These are phyloP conservation scores for Emericellopsis terricola DNA, from an alignment of 495 filamentous ascomycete species.

Conservation along the genomic window DNA sequence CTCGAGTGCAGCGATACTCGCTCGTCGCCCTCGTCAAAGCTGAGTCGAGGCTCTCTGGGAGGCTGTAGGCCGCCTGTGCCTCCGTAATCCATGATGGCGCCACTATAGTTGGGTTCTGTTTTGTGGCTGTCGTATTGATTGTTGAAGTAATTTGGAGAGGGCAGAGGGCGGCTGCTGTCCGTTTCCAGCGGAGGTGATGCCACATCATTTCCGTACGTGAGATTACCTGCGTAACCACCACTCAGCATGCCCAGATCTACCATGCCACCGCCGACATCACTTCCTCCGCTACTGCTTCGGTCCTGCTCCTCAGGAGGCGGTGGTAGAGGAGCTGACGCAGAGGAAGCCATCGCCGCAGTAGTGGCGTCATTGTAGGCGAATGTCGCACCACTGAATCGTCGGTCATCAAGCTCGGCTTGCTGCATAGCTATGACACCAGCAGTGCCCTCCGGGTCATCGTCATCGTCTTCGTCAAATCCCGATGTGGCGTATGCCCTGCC, in stretches of 20 bases:
- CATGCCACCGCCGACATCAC: conserved; percentile 44
- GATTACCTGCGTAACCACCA: conserved; percentile 52
- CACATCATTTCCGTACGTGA: conserved; percentile 53
- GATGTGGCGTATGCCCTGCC: conserved; percentile 12
- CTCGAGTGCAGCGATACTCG: conserved; percentile 30
- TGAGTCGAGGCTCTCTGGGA: conserved; percentile 52
- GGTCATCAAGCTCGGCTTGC: conserved; percentile 73
- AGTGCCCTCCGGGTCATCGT: conserved; percentile 81
- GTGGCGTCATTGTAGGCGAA: conserved; percentile 11
- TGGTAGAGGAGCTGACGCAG: conserved; percentile 6
- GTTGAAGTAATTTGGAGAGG: conserved; percentile 11
- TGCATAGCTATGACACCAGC: conserved; percentile 72
- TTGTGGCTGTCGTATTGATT: neutral
- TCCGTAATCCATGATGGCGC: conserved; percentile 44
- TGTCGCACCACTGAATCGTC: conserved; percentile 32
- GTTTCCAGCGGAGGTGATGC: conserved; percentile 17
- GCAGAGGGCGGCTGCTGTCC: conserved; percentile 13
- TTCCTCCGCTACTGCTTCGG: conserved; percentile 48
- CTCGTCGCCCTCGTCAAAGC: conserved; percentile 92
- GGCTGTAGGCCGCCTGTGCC: conserved; percentile 74
- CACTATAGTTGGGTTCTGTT: conserved; percentile 13
- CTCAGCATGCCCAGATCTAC: conserved; percentile 51
- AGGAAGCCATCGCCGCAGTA: neutral
- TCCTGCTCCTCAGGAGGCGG: conserved; percentile 22
- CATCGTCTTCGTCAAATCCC: conserved; percentile 32